Conservation (phyloP, 2,329 filamentous ascomycete genomes). For the Lizonia empirigonia region DNA sequence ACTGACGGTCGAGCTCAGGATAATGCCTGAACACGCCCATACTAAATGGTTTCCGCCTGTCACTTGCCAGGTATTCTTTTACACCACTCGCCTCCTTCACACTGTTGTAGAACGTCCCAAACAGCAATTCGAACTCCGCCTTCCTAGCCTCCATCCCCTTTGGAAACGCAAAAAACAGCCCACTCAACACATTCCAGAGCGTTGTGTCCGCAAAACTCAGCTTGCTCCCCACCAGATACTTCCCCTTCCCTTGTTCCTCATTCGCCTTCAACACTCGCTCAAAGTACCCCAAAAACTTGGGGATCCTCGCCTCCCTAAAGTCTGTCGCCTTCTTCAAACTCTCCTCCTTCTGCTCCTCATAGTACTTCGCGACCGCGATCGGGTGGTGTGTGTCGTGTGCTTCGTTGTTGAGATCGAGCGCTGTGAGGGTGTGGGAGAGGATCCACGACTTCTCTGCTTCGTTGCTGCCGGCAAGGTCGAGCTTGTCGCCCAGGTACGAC, state of each 20-base stretch:
- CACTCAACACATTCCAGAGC: conserved; percentile 68
- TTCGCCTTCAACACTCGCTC: conserved; percentile 67
- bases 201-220: conserved; percentile 76
- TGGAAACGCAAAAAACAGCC: conserved; percentile 69
- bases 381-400: conserved; percentile 79
- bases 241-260: conserved; percentile 60
- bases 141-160: conserved; percentile 65
- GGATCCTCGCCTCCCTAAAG: conserved; percentile 66
- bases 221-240: conserved; percentile 68
- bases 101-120: conserved; percentile 64
- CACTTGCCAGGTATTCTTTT: conserved; percentile 71
- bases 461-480: conserved; percentile 62
- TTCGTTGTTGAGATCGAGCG: conserved; percentile 74
- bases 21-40: conserved; percentile 75
- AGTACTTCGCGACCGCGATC: conserved; percentile 63
- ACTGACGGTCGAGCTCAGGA: conserved; percentile 68
- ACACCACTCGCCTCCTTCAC: conserved; percentile 68
- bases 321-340: conserved; percentile 62
- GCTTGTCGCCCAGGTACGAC: conserved; percentile 67
- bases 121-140: conserved; percentile 65
- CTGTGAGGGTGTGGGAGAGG: conserved; percentile 69
- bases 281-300: conserved; percentile 75
- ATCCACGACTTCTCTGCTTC: conserved; percentile 61
- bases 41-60: conserved; percentile 65
- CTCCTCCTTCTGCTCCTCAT: conserved; percentile 77